phyloP scores from a whole-genome alignment of 2,329 filamentous ascomycete species.

The Trichoderma asperellum region DNA sequence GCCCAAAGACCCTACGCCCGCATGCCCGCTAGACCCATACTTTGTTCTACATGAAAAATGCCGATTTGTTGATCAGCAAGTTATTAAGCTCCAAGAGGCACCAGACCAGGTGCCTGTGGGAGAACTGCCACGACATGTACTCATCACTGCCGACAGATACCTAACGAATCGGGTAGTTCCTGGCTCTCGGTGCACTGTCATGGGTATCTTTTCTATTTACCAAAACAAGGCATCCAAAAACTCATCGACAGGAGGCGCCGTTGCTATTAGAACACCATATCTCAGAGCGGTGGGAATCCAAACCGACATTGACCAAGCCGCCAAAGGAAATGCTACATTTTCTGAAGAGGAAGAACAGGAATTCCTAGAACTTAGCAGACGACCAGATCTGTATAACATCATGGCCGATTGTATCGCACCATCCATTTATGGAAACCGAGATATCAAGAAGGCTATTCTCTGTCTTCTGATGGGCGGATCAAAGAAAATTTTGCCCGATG shows the following conservation, averaged over 20 bases:
- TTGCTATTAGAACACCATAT: constrained; percentile 95
- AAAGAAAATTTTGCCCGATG: constrained; percentile 96
- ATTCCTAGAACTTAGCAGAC: constrained; percentile 85
- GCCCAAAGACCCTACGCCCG: constrained; percentile 68
- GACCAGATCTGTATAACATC: constrained; percentile 87
- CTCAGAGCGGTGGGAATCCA: constrained; percentile 90
- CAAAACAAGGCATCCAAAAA: constrained; percentile 87
- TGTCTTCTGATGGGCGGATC: constrained; percentile 92
- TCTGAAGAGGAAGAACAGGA: constrained; percentile 97
- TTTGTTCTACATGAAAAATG: constrained; percentile 94
- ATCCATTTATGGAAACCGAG: constrained; percentile 92
- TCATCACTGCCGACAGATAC: constrained; percentile 95
- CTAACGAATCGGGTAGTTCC: constrained; percentile 94
- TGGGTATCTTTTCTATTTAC: constrained; percentile 98
- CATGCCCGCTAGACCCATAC: constrained; percentile 92
- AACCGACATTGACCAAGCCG: constrained; percentile 85
- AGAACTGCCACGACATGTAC: constrained; percentile 90
- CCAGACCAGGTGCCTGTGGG: constrained; percentile 97
- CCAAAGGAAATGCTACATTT: constrained; percentile 82
- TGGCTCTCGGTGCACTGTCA: constrained; percentile 90
- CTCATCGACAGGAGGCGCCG: constrained; percentile 72
- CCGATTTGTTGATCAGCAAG: constrained; percentile 94
- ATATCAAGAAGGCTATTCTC: constrained; percentile 97
- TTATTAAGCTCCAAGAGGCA: constrained; percentile 96
- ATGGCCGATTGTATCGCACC: constrained; percentile 94